Evolutionary conservation across 495 filamentous ascomycete genomes (phyloP).

Genomic region (Aspergillus carlsbadensis): DNA sequence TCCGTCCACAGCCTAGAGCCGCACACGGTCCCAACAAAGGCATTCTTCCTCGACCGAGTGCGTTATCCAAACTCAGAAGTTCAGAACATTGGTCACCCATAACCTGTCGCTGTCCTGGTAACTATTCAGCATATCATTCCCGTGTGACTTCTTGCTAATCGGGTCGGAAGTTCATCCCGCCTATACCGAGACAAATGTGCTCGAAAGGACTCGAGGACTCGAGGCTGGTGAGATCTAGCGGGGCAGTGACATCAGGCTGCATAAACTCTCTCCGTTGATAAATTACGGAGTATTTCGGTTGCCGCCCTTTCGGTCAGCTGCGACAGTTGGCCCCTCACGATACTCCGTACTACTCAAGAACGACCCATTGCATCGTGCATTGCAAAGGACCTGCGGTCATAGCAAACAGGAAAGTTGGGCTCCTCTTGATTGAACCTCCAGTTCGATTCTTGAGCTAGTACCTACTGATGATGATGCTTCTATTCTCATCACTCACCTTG

Average conservation of each 20-base stretch:
- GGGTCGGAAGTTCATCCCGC: not conserved
- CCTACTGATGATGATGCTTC: no score
- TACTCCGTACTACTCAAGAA: no score
- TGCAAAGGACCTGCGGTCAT: no score
- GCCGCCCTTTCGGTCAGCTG: slow-evolving; percentile 2
- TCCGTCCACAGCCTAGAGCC: not conserved
- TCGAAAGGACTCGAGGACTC: not conserved
- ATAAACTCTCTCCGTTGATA: not conserved
- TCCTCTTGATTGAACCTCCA: no score
- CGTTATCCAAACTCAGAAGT: no score
- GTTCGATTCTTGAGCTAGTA: no score
- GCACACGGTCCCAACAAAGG: not conserved
- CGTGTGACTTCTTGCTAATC: not conserved
- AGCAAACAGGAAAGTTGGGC: no score
- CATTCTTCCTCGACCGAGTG: no score
- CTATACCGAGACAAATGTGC: not conserved
- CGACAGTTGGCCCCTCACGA: no score
- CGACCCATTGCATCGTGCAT: no score
- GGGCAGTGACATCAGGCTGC: slow-evolving; percentile 23
- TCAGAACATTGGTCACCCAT: not conserved
- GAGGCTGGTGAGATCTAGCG: slow-evolving; percentile 9
- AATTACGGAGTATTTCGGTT: slow-evolving; percentile 4
- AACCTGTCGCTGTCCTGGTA: not conserved
- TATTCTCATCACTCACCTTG: no score
- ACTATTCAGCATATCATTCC: not conserved